phyloP scores from a whole-genome alignment of 2,329 filamentous ascomycete genomes.

The Apiospora arundinis region DNA sequence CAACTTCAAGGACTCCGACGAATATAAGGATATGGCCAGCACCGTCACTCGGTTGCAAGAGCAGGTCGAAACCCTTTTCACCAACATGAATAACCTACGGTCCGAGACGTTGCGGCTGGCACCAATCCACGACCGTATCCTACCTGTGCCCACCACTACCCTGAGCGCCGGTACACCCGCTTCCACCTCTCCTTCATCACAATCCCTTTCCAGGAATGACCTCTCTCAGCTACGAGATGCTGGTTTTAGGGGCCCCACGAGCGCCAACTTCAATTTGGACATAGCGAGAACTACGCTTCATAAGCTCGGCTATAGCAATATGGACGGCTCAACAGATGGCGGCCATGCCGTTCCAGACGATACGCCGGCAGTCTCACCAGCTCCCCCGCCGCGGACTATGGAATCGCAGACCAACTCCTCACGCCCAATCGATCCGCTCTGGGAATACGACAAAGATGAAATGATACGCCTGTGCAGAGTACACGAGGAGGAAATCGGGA shows the following conservation, averaged over 20 bases:
- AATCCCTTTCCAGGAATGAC: slow-evolving; percentile 50
- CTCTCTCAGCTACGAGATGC: slow-evolving; percentile 61
- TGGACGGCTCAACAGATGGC: slow-evolving; percentile 68
- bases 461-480: slow-evolving; percentile 78
- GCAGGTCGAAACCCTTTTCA: slow-evolving; percentile 80
- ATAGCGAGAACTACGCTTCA: slow-evolving; percentile 86
- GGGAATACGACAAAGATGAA: slow-evolving; percentile 78
- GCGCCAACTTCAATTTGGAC: slow-evolving; percentile 82
- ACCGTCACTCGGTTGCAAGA: slow-evolving; percentile 80
- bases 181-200: slow-evolving; percentile 39
- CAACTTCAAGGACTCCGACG: slow-evolving; percentile 90
- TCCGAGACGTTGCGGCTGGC: slow-evolving; percentile 55
- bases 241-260: slow-evolving; percentile 84
- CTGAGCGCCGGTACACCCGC: slow-evolving; percentile 45
- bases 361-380: slow-evolving; percentile 42
- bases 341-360: slow-evolving; percentile 43
- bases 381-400: slow-evolving; percentile 35
- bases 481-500: slow-evolving; percentile 88
- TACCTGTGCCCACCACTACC: slow-evolving; percentile 45
- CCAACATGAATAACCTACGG: slow-evolving; percentile 73
- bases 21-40: slow-evolving; percentile 81
- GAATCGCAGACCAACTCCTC: slow-evolving; percentile 25
- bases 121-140: slow-evolving; percentile 52
- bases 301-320: slow-evolving; percentile 82
- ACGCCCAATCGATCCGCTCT: slow-evolving; percentile 70